Base-by-base conservation (phyloP, 371 early-diverging fungal genomes). In the Blakeslea trispora region DNA sequence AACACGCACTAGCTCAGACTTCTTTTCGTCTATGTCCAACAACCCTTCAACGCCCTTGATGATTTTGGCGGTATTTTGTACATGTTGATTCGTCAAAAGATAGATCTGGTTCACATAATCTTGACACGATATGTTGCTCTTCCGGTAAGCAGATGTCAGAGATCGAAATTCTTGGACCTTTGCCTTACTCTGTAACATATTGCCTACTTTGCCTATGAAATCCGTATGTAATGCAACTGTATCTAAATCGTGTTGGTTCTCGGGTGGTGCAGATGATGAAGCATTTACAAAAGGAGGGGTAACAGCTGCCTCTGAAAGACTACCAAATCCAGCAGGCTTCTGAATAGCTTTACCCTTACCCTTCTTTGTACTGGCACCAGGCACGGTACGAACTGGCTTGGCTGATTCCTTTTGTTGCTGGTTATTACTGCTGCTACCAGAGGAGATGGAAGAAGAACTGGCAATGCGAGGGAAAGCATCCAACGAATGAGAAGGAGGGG, bases 151-250 rank as follows among this genome's bases (percentile, higher is more conserved):
- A 7, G 79, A 68, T 1, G 84, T 83, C 31, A 88, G 43, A 2
- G 71, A 63, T 58, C 84, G 81, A 66, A 90, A 90, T 54, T 83
- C 82, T 18, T 69, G 65, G 1, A 89, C 62, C 17, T 76, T 76
- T 9, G 73, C 78, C n/a, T 69, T 68, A 5, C 71, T 72, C 48
- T 79, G 70, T 1, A 81, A 45, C 55, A 79, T 72, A 22, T 69
- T 64, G n/a, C 67, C 69, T 11, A 82, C 63, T 44, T 71, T 72
- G 5, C 79, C 75, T 53, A 81, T 63, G 39, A 83, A 65, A 19
- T 68, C 70, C 0, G 77, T 61, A 48, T 83, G 85, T 9, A 50
- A 53, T 6, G 67, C 55, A n/a, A 58, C 52, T 5, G 56, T 28
- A 3, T 52, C 17, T 5, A 22, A 41, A 31, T 22, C 46, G 6